A percentile compares a stretch with the other conserved stretches of the same genome.
Conservation (phyloP, 768 basidiomycete genomes). For the Panellus pusillus region DNA sequence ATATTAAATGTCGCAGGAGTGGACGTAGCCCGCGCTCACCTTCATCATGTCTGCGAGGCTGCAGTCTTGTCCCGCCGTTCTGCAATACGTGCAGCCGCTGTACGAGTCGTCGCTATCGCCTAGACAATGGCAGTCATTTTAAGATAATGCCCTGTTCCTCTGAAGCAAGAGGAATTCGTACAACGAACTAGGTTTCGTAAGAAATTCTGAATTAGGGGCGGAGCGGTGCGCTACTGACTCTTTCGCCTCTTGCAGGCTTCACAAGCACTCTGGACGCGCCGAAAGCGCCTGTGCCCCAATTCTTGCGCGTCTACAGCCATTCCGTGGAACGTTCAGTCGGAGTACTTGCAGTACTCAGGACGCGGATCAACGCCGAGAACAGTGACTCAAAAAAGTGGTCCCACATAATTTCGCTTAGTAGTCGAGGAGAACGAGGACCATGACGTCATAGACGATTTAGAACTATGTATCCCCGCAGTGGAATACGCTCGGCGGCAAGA, state of each 20-base stretch:
- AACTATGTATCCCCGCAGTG: too few relatives aligned
- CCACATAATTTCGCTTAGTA: too few relatives aligned
- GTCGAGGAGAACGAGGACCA: too few relatives aligned
- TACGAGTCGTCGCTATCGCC: conserved; percentile 69
- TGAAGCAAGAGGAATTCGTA: conserved; percentile 22
- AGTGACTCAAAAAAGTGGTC: too few relatives aligned
- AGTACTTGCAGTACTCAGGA: too few relatives aligned
- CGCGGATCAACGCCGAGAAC: too few relatives aligned
- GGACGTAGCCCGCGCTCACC: conserved; percentile 32
- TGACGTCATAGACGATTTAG: too few relatives aligned
- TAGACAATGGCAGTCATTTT: conserved; percentile 24
- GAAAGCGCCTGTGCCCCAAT: too few relatives aligned
- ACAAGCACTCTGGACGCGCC: conserved; percentile 45
- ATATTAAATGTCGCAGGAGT: background rate
- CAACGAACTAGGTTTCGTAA: conserved; percentile 37
- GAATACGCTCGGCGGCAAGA: too few relatives aligned
- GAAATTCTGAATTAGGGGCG: background rate
- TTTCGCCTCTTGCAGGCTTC: conserved; percentile 76
- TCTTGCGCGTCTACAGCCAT: too few relatives aligned
- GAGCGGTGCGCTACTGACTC: conserved; percentile 39
- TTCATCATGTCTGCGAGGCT: conserved; percentile 68
- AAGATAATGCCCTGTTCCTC: too few relatives aligned
- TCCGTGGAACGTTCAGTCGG: too few relatives aligned
- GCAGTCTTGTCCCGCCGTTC: conserved; percentile 56
- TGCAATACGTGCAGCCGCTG: conserved; percentile 64